Percentiles rank a stretch among this genome's conserved stretches.
Evolutionary conservation across 2,329 filamentous ascomycete species (phyloP).

Genomic region (Cladophialophora psammophila): DNA sequence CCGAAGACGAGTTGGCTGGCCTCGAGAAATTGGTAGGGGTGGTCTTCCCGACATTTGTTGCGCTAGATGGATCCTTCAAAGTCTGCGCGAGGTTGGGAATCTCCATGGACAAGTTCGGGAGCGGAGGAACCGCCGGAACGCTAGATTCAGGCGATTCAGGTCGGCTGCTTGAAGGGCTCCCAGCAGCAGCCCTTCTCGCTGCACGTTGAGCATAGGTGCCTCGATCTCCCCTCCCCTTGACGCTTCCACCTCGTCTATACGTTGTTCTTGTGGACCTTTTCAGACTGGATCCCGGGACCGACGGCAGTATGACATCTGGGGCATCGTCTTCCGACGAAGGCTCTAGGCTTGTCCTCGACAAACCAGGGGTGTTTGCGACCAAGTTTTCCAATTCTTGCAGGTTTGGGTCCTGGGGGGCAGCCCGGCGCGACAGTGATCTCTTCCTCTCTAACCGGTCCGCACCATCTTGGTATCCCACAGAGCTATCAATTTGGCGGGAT

Average conservation of each 20-base stretch:
- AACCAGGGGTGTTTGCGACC: constrained; percentile 71
- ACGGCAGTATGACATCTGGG: constrained; percentile 73
- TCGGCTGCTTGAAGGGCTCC: constrained; percentile 26
- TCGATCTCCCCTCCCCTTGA: constrained; percentile 67
- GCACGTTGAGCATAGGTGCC: constrained; percentile 77
- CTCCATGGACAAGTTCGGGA: constrained; percentile 46
- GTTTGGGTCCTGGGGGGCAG: constrained; percentile 67
- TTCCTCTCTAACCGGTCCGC: constrained; percentile 80
- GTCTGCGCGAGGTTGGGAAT: constrained; percentile 55
- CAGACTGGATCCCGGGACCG: constrained; percentile 75
- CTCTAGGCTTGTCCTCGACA: constrained; percentile 62
- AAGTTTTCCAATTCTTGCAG: constrained; percentile 76
- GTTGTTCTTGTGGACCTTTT: constrained; percentile 91
- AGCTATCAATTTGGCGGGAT: constrained; percentile 85
- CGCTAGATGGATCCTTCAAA: constrained; percentile 47
- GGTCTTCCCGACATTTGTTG: constrained; percentile 38
- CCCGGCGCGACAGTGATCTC: constrained; percentile 65
- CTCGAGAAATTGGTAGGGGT: constrained; percentile 40
- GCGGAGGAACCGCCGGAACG: constrained; percentile 42
- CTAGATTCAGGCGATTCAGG: constrained; percentile 40
- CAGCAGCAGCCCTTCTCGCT: constrained; percentile 57
- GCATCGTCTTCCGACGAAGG: constrained; percentile 66
- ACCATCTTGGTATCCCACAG: constrained; percentile 78
- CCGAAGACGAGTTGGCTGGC: constrained; percentile 32
- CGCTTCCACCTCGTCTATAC: constrained; percentile 86